Conservation (phyloP, 1,284 basidiomycete species). For the Neolentinus lepideus region DNA sequence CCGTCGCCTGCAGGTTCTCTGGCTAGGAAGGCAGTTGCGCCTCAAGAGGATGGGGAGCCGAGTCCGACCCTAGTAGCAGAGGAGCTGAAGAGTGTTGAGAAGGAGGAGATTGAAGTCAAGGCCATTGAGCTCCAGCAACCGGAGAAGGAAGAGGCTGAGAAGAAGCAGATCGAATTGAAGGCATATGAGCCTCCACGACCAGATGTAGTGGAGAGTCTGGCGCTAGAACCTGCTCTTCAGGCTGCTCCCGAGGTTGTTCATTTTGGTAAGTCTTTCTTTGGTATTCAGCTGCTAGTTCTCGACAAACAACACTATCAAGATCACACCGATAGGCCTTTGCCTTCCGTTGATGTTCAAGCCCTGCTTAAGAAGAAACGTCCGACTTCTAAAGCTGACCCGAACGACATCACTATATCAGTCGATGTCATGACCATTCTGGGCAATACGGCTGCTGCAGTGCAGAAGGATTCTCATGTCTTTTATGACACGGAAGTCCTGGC, state of each 20-base stretch:
- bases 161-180: no score
- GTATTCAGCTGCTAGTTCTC: slow-evolving; percentile 10
- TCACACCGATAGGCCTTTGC: slow-evolving; percentile 36
- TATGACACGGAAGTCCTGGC: slow-evolving; percentile 66
- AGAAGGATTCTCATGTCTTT: slow-evolving; percentile 43
- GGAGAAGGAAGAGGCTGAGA: background rate
- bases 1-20: slow-evolving; percentile 49
- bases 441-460: slow-evolving; percentile 35
- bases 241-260: slow-evolving; percentile 14
- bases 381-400: slow-evolving; percentile 24
- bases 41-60: slow-evolving; percentile 7
- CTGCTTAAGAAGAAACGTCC: slow-evolving; percentile 27
- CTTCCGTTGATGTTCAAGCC: slow-evolving; percentile 39
- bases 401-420: slow-evolving; percentile 55
- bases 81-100: slow-evolving; percentile 3
- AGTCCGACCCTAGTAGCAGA: slow-evolving; percentile 1
- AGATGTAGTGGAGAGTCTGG: background rate
- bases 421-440: slow-evolving; percentile 58
- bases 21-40: slow-evolving; percentile 25
- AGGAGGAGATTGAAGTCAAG: background rate
- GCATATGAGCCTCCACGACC: no score
- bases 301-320: slow-evolving; percentile 19
- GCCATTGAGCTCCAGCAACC: background rate
- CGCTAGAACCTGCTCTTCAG: background rate
- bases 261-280: slow-evolving; percentile 20